Evolutionary conservation across 1,284 basidiomycete genomes (phyloP), one percentile per base, ranked within the genome.

Genomic region (Ustilago crameri): DNA sequence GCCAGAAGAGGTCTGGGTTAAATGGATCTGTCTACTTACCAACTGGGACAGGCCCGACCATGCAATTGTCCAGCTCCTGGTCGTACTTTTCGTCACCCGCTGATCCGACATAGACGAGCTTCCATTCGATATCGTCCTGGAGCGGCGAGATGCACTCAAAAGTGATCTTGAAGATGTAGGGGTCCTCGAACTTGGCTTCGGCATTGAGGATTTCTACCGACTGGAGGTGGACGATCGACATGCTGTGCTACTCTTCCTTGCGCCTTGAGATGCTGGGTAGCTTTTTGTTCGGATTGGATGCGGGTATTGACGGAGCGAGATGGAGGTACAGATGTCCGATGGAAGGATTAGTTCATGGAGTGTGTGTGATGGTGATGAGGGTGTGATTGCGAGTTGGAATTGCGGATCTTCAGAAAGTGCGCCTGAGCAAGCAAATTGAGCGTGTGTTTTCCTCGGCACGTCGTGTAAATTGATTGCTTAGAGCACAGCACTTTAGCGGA

Each of bases 101-200:
- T 1, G 91, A 94, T 3, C 96, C 94, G 51, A 98, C 95, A 84
- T 97, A 98, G 69, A 97, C 93, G 69, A 99, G 89, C 75, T 90
- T 90, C 95, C 95, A 98, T 84, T 98, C 95, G 70, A 98, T 89
- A 84, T 98, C 95, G 80, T 98, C 95, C 79, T 91, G 89, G 51
- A 98, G 87, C 10, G 91, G 90, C 8, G 94, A 91, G 75, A 98
- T 95, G 84, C 95, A 98, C 84, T 98, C 96, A 77, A 98, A 99
- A 0, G 94, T 96, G 83, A 99, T 94, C 76, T 92, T 90, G 85
- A 98, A 97, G 75, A 90, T 88, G 86, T 98, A 98, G 37, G 91
- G 87, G 80, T 98, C 95, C 57, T 62, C 27, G 57, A 82, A 82
- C 15, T 74, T 64, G 34, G 80, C 80, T 44, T 75, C 67, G 32